A percentile compares a stretch with the other conserved stretches of the same genome.
These are phyloP conservation scores for Giardia duodenalis DNA, from an alignment of 208 protist genomes.

Conservation along the genomic window DNA sequence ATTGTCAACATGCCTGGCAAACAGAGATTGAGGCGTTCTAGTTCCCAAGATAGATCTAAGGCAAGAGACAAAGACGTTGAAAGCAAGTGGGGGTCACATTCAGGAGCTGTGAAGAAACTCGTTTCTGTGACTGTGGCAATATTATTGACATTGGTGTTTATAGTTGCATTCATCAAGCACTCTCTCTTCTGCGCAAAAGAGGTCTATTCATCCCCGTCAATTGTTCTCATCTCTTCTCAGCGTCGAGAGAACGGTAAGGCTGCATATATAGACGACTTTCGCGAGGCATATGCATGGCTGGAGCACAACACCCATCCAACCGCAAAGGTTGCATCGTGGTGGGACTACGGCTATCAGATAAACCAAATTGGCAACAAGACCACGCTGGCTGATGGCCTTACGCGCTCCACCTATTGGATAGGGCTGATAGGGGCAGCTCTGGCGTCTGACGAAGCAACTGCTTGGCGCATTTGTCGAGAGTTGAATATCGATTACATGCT, in stretches of 20 bases:
- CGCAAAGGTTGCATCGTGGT: slow-evolving; percentile 34
- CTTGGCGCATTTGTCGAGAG: slow-evolving; percentile 27
- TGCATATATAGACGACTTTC: slow-evolving; percentile 42
- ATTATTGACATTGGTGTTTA: neutral
- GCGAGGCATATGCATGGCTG: slow-evolving; percentile 41
- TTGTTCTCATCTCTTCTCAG: slow-evolving; percentile 39
- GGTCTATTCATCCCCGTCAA: slow-evolving; percentile 63
- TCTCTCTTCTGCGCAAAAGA: slow-evolving; percentile 54
- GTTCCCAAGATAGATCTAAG: neutral
- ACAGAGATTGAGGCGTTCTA: too few species aligned
- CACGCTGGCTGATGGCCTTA: slow-evolving; percentile 41
- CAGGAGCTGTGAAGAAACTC: neutral
- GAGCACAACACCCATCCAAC: slow-evolving; percentile 33
- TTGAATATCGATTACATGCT: slow-evolving; percentile 41
- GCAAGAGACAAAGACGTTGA: neutral
- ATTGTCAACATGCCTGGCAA: neutral
- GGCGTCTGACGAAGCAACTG: slow-evolving; percentile 23
- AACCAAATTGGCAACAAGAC: slow-evolving; percentile 34
- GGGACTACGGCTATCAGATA: slow-evolving; percentile 45
- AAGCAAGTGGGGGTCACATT: neutral
- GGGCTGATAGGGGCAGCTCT: slow-evolving; percentile 33
- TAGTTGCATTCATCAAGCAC: slow-evolving; percentile 31
- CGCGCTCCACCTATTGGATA: slow-evolving; percentile 41
- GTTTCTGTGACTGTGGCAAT: neutral
- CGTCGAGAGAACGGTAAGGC: neutral